Percentiles rank a stretch among this genome's conserved stretches.
Conservation (phyloP, 177 flowering plant species). For the Vitis hybrid region DNA sequence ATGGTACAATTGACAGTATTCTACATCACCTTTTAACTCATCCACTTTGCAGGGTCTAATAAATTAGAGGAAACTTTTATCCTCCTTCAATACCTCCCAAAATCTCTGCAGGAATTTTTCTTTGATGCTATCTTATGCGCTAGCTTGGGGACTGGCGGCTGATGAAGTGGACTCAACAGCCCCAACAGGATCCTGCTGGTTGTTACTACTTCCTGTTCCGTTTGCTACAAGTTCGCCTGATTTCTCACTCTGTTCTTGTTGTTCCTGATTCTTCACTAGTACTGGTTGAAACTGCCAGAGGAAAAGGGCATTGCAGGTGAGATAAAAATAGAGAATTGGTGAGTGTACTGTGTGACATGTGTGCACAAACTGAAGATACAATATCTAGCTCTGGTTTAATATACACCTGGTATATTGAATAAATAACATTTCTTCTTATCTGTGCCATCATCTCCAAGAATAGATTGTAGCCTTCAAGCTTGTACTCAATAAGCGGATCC, state of each 20-base stretch:
- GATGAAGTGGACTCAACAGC: slow-evolving; percentile 53
- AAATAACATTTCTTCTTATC: slow-evolving; percentile 91
- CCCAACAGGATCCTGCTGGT: slow-evolving; percentile 39
- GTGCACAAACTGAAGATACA: background rate
- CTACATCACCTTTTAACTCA: too few species aligned
- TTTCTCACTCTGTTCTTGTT: slow-evolving; percentile 29
- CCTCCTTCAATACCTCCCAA: too few species aligned
- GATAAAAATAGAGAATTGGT: background rate
- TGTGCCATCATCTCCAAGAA: slow-evolving; percentile 99
- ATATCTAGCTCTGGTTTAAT: background rate
- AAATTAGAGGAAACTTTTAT: too few species aligned
- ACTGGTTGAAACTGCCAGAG: slow-evolving; percentile 40
- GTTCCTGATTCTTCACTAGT: slow-evolving; percentile 41
- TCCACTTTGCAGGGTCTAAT: too few species aligned
- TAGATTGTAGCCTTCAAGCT: slow-evolving; percentile 96
- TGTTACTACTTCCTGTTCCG: slow-evolving; percentile 36
- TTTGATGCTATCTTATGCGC: slow-evolving; percentile 9
- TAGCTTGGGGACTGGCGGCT: slow-evolving; percentile 28
- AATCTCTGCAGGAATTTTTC: background rate
- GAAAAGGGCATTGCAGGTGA: background rate
- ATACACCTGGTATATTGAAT: slow-evolving; percentile 89
- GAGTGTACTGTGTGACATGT: background rate
- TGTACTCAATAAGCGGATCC: slow-evolving; percentile 98
- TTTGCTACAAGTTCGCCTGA: slow-evolving; percentile 31
- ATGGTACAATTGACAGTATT: too few species aligned